Percentiles rank a stretch among this genome's conserved stretches.
phyloP scores from a whole-genome alignment of 208 protist genomes.

The Lotmaria passim region DNA sequence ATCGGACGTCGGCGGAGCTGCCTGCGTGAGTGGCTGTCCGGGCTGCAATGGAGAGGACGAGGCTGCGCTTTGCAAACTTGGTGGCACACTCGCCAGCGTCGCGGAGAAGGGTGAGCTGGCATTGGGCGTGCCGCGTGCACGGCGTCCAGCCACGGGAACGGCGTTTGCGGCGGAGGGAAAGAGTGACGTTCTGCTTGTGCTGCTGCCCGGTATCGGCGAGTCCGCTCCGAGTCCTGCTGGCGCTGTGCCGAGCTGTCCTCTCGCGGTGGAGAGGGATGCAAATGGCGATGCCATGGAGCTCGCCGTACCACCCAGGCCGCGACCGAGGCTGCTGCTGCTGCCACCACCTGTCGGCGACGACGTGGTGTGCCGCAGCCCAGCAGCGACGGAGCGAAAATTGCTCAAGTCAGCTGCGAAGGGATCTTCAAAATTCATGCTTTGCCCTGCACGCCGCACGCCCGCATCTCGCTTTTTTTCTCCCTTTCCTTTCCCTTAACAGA shows the following conservation, averaged over 20 bases:
- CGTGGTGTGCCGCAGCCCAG: conserved; percentile 12
- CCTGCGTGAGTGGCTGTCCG: neutral
- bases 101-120: conserved; percentile 8
- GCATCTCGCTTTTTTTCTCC: neutral
- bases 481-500: no score
- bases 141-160: conserved; percentile 34
- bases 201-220: neutral
- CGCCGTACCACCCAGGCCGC: neutral
- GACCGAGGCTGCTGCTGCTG: conserved; percentile 1
- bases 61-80: neutral
- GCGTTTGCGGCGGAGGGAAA: conserved; percentile 1
- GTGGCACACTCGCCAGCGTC: neutral
- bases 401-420: conserved; percentile 70
- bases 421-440: conserved; percentile 68
- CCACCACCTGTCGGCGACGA: conserved; percentile 17
- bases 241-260: conserved; percentile 5
- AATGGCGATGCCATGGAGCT: neutral
- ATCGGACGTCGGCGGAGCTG: neutral
- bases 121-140: conserved; percentile 13
- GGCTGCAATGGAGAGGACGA: neutral
- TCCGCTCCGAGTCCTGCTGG: neutral
- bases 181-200: conserved; percentile 6
- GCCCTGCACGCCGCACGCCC: neutral
- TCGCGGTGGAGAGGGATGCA: neutral
- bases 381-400: conserved; percentile 27